Base-by-base conservation (phyloP, 164 flowering plant species). In the Taxillus chinensis region DNA sequence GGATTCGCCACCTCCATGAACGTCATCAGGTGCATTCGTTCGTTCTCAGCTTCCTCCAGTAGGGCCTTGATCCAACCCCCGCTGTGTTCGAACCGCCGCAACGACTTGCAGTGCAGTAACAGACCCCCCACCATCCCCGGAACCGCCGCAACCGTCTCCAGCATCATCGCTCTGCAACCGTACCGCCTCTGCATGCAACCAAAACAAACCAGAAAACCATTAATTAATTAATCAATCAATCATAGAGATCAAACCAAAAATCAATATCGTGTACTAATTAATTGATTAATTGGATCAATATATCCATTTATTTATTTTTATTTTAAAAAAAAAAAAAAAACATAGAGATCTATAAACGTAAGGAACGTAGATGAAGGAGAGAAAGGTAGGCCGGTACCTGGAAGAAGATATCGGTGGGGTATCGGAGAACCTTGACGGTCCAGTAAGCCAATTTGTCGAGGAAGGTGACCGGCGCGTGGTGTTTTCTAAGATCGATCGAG, bases 11-110 rank as follows among this genome's bases (percentile, higher is more conserved):
- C 54, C 62, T 75, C 78, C 39, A 71, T 54, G 61, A 75, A 57
- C 12, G 78, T 75, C 78, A 75, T 75, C 7, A 75, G 57, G 52
- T 75, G 78, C 78, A 75, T 75, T 39, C 78, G 49, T 68, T 75
- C 78, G 38, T 75, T 75, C 38, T 75, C 78, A 5, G 78, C 78
- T 54, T 71, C 78, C 51, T 75, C 78, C 2, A 75, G 63, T 14
- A 75, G 46, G 12, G 78, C 78, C 50, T 75, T 75, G 59, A 75
- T 75, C 78, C 78, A 75, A 2, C 78, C 78, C 1, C 78, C 78
- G 59, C 75, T 75, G 14, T 75, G 78, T 68, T 75, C 62, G 43
- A 75, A 75, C 38, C 61, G 60, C 13, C 75, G 66, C 3, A 68
- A 62, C 3, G 78, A 75, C 38, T 62, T 68, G 14, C 51, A 55